Evolutionary conservation across 176 grass and related monocot species (phyloP).

Genomic region (Zoysia pacifica): DNA sequence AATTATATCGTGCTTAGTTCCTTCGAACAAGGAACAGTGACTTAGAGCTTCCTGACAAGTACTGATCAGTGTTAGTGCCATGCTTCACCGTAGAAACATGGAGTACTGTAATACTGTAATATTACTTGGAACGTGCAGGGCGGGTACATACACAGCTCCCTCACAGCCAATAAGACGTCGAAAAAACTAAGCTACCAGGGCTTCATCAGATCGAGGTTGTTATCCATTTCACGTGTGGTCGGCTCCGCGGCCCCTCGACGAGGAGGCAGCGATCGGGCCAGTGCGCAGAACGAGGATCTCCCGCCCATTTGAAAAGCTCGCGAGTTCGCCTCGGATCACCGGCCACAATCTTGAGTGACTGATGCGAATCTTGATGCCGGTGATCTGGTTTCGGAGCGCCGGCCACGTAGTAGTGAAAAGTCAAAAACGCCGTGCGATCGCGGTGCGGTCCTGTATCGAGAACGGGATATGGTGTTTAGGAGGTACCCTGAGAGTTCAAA

Average conservation of each 20-base stretch:
- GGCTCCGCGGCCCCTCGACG: not conserved
- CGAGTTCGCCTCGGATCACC: not conserved
- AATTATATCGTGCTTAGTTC: not conserved
- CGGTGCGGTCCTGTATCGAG: not conserved
- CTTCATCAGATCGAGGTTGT: not conserved
- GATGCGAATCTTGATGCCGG: not conserved
- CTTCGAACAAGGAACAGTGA: not conserved
- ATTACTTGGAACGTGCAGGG: no score
- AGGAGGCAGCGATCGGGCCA: not conserved
- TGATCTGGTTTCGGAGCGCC: not conserved
- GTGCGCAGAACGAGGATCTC: not conserved
- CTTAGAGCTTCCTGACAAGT: not conserved
- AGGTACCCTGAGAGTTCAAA: no score
- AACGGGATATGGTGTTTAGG: no score
- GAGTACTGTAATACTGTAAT: no score
- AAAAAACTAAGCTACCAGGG: not conserved
- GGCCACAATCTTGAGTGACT: not conserved
- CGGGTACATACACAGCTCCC: no score
- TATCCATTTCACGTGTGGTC: not conserved
- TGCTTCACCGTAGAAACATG: not conserved
- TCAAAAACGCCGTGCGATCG: not conserved
- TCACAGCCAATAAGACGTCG: not conserved
- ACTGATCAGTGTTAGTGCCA: not conserved
- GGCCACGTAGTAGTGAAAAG: not conserved
- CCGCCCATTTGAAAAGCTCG: not conserved